Percentiles rank a stretch among this genome's conserved stretches.
Conservation (phyloP, 768 basidiomycete species). For the Hygrocybe coccinea region DNA sequence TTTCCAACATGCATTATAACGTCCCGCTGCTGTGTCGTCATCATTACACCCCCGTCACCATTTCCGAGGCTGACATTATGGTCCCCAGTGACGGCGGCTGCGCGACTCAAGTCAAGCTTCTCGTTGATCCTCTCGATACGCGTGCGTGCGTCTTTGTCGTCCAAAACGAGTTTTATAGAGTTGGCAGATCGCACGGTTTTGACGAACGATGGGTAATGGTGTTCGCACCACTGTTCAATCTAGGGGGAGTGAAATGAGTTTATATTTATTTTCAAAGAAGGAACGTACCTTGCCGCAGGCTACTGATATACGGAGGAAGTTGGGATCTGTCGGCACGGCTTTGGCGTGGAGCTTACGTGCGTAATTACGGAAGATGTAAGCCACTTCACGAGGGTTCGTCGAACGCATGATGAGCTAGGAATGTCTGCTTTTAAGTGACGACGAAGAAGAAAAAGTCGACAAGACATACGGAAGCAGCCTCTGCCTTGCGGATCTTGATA, state of each 20-base stretch:
- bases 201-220: constrained; percentile 91
- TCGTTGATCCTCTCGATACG: constrained; percentile 44
- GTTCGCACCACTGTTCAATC: constrained; percentile 95
- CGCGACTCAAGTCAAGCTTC: constrained; percentile 28
- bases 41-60: constrained; percentile 14
- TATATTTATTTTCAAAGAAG: constrained; percentile 6
- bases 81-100: constrained; percentile 7
- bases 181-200: constrained; percentile 26
- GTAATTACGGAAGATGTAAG: constrained; percentile 80
- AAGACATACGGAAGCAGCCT: constrained; percentile 68
- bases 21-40: neutral
- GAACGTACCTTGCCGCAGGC: constrained; percentile 72
- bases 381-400: constrained; percentile 88
- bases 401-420: constrained; percentile 83
- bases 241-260: constrained; percentile 23
- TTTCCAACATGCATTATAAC: neutral
- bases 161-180: constrained; percentile 28
- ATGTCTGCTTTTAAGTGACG: neutral
- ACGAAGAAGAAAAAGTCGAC: neutral
- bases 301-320: constrained; percentile 75
- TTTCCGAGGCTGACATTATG: constrained; percentile 27
- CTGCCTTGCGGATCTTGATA: constrained; percentile 92
- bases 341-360: constrained; percentile 79
- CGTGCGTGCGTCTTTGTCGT: constrained; percentile 55
- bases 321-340: constrained; percentile 76